phyloP scores from a whole-genome alignment of 345 rosid genomes.

The Salix udensis region DNA sequence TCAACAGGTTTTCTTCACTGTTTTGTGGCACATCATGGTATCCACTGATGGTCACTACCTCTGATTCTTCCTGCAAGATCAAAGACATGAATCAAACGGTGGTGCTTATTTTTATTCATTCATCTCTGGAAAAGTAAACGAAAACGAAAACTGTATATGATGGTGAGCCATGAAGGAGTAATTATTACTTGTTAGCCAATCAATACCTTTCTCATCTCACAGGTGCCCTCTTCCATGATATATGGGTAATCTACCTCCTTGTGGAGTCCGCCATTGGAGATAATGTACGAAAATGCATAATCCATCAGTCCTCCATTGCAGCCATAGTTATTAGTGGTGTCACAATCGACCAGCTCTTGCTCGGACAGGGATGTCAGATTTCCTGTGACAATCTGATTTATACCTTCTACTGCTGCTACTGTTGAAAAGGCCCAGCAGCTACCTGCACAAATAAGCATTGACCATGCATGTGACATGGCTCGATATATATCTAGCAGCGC shows the following conservation, averaged over 20 bases:
- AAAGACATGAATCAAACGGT: background rate
- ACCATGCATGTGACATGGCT: background rate
- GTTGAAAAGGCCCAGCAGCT: slow-evolving; percentile 38
- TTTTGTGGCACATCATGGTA: slow-evolving; percentile 29
- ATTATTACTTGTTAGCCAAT: too few species aligned
- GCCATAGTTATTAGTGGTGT: slow-evolving; percentile 19
- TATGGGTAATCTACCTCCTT: slow-evolving; percentile 30
- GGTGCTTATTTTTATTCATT: too few species aligned
- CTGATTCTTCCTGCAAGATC: slow-evolving; percentile 16
- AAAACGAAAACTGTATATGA: background rate
- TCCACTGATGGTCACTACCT: slow-evolving; percentile 22
- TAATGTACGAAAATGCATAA: slow-evolving; percentile 28
- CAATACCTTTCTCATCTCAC: slow-evolving; percentile 21
- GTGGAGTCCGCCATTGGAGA: slow-evolving; percentile 23
- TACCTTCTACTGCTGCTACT: slow-evolving; percentile 29
- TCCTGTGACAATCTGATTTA: slow-evolving; percentile 26
- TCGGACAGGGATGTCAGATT: slow-evolving; percentile 30
- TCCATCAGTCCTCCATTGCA: slow-evolving; percentile 36
- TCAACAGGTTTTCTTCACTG: slow-evolving; percentile 24
- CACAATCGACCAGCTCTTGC: slow-evolving; percentile 33
- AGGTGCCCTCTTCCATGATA: slow-evolving; percentile 31
- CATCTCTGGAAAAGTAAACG: background rate
- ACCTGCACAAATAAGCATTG: slow-evolving; percentile 1
- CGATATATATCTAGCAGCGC: background rate
- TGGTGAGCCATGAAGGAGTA: background rate